Evolutionary conservation across 2,329 filamentous ascomycete species (phyloP).

Genomic region (Fusarium penzigii): DNA sequence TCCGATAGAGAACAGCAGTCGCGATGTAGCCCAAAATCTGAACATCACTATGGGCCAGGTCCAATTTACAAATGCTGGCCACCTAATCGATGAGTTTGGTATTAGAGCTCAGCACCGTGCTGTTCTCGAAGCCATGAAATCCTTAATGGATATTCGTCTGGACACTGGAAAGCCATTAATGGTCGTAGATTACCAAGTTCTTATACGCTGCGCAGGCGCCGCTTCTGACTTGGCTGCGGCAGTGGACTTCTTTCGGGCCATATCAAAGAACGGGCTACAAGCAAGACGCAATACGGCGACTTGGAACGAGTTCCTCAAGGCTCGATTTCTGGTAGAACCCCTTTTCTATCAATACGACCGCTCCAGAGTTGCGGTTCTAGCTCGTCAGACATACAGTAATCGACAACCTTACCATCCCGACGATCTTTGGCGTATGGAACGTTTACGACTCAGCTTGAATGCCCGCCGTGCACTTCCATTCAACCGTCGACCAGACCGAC

Average conservation of each 20-base stretch:
- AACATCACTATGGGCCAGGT: slow-evolving; percentile 42
- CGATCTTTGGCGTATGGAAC: slow-evolving; percentile 31
- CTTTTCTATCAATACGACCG: slow-evolving; percentile 50
- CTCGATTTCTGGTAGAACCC: slow-evolving; percentile 48
- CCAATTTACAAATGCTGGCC: slow-evolving; percentile 39
- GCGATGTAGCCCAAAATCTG: slow-evolving; percentile 50
- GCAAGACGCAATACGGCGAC: slow-evolving; percentile 33
- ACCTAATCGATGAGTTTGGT: slow-evolving; percentile 45
- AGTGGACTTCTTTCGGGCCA: slow-evolving; percentile 36
- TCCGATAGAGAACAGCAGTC: slow-evolving; percentile 49
- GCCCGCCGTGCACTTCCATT: slow-evolving; percentile 31
- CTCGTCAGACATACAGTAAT: slow-evolving; percentile 40
- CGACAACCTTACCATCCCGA: slow-evolving; percentile 9
- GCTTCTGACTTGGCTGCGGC: slow-evolving; percentile 38
- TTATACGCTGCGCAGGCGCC: slow-evolving; percentile 51
- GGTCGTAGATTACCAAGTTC: slow-evolving; percentile 44
- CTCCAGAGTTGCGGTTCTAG: slow-evolving; percentile 38
- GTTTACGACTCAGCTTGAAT: slow-evolving; percentile 32
- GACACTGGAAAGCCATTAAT: slow-evolving; percentile 30
- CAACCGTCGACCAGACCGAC: slow-evolving; percentile 27
- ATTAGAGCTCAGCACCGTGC: slow-evolving; percentile 43
- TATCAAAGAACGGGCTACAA: slow-evolving; percentile 29
- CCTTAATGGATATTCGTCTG: slow-evolving; percentile 36
- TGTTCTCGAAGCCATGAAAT: slow-evolving; percentile 39
- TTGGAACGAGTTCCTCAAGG: slow-evolving; percentile 49